Evolutionary conservation across 805 yeast species (phyloP), one percentile per base, ranked within the genome.

Genomic region (Ogataea thermomethanolica): DNA sequence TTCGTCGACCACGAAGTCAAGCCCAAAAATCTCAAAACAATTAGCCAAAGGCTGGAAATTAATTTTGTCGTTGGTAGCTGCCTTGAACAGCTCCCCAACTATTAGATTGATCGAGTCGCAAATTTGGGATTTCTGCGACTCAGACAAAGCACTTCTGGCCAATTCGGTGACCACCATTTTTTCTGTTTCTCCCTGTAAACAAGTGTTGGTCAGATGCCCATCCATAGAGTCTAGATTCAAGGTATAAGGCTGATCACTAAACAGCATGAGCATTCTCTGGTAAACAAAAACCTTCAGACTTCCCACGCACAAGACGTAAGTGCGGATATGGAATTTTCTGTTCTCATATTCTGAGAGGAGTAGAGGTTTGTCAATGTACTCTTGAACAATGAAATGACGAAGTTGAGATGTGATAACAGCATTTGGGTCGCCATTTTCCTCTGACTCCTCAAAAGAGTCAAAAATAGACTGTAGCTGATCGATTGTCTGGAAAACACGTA

Each of bases 181-280:
- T 17, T 50, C 57, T 7, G 63, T 56, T 13, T 57, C 53, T 15
- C 63, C 67, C 62, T 91, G 98, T 25, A 89, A 64, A 65, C 99
- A 93, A 0, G 99, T 93, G 57, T 93, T 93, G 11, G 99, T 93
- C 49, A 93, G 70, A 59, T 93, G 99, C 2, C 93, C 88, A 1
- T 69, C 69, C 62, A 87, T 71, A 25, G 71, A 66, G 5, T 71
- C 62, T 5, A 60, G 54, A 9, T 58, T 58, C 6, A 51, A 48
- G 2, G 52, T 50, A 53, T 78, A 91, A 4, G 66, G 41, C 2
- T 67, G 56, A 8, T 74, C 75, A 9, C 97, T 87, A 66, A 93
- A 91, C 33, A 93, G 67, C 33, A 95, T 80, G 45, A 93, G 67
- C 76, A 91, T 84, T 50, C 87, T 71, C 49, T 75, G 76, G 64